These are phyloP conservation scores for Phytophthora ohioensis DNA, from an alignment of 352 stramenopile species.

Conservation along the genomic window DNA sequence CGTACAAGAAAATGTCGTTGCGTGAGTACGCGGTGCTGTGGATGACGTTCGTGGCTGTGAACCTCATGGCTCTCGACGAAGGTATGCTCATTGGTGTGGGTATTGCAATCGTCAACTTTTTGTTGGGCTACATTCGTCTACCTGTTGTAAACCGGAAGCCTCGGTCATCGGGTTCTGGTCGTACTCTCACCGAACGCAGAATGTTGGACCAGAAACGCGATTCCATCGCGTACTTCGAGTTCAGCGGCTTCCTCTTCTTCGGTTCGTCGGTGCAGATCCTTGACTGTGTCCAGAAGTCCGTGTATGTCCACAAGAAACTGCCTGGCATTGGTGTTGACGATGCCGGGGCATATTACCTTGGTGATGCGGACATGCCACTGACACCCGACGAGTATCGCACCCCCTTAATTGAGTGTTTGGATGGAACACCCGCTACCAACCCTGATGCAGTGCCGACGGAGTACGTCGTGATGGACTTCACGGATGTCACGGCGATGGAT, in stretches of 20 bases:
- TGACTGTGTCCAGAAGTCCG: slow-evolving; percentile 69
- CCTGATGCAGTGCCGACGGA: slow-evolving; percentile 55
- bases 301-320: slow-evolving; percentile 60
- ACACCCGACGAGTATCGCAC: slow-evolving; percentile 47
- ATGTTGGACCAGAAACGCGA: slow-evolving; percentile 64
- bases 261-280: slow-evolving; percentile 83
- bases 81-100: slow-evolving; percentile 94
- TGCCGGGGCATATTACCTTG: slow-evolving; percentile 17
- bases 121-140: slow-evolving; percentile 74
- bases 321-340: slow-evolving; percentile 10
- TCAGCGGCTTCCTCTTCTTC: slow-evolving; percentile 88
- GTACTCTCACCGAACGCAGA: slow-evolving; percentile 56
- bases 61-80: slow-evolving; percentile 92
- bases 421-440: slow-evolving; percentile 55
- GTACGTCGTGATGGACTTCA: slow-evolving; percentile 90
- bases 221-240: slow-evolving; percentile 77
- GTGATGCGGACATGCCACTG: slow-evolving; percentile 37
- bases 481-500: slow-evolving; percentile 84
- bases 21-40: slow-evolving; percentile 94
- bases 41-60: slow-evolving; percentile 93
- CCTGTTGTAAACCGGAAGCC: slow-evolving; percentile 64
- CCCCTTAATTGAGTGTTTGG: slow-evolving; percentile 69
- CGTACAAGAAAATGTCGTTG: slow-evolving; percentile 74
- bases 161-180: slow-evolving; percentile 53
- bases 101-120: slow-evolving; percentile 86